phyloP scores from a whole-genome alignment of 352 stramenopile genomes.

The Pythium oligandrum region DNA sequence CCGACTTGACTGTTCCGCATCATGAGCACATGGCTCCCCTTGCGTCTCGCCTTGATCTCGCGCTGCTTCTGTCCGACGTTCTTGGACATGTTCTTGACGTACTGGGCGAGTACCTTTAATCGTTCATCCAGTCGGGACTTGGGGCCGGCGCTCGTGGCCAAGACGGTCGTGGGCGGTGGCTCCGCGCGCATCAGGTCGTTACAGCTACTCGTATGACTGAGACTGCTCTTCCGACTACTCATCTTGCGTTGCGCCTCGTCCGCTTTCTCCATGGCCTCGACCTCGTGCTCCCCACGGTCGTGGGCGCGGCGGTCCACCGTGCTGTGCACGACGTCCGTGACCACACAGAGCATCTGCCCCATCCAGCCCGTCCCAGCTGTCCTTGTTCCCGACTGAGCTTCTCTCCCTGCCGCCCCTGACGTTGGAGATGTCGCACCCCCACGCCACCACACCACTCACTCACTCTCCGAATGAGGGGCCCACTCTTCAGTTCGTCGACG shows the following conservation, averaged over 20 bases:
- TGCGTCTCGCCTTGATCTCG: neutral
- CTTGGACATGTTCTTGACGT: conserved; percentile 19
- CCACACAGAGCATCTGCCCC: neutral
- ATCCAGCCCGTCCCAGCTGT: neutral
- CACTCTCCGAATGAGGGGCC: no score
- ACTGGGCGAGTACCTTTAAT: conserved; percentile 18
- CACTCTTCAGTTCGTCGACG: neutral
- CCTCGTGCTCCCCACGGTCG: neutral
- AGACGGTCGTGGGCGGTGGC: neutral
- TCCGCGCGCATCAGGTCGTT: neutral
- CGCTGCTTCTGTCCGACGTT: conserved; percentile 8
- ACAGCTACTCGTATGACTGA: neutral
- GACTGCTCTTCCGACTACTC: no score
- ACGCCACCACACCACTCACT: no score
- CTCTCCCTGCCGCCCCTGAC: no score
- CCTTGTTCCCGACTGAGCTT: neutral
- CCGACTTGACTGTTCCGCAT: conserved; percentile 19
- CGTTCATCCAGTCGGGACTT: conserved; percentile 16
- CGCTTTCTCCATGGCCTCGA: no score
- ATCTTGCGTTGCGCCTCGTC: no score
- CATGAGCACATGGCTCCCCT: conserved; percentile 1
- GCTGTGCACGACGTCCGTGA: neutral
- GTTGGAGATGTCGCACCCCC: no score
- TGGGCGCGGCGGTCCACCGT: neutral
- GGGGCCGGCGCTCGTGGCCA: conserved; percentile 1